Base-by-base conservation (phyloP, 352 stramenopile genomes). In the Pseudoperonospora humuli region DNA sequence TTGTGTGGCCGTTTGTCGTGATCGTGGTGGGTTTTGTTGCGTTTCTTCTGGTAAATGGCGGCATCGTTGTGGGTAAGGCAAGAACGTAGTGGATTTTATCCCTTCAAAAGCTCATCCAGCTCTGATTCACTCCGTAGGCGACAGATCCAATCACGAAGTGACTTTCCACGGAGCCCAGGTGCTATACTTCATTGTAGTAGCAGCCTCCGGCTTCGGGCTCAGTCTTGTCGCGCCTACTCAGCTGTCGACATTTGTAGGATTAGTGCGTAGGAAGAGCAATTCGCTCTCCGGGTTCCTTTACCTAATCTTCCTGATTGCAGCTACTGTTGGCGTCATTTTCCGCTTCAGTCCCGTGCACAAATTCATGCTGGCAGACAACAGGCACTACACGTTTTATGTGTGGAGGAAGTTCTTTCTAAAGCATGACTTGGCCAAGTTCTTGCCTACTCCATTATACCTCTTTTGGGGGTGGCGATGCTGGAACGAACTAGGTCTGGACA, bases 381-480 rank as follows among this genome's bases (percentile, higher is more conserved):
- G 87, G 6, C 86, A 96, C 56, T 96, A 94, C 54, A 93, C 80
- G 7, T 96, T 96, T 45, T 96, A 96, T 61, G 27, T 96, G 15
- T 96, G 87, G 87, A 60, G 75, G 11, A 88, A 86, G 49, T 82
- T 95, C 34, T 93, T 91, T 39, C 61, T 79, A 3, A 84, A 83
- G 32, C 78, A 92, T 33, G 36, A 49, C 0, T 28, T 85, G 10
- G 75, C 70, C 39, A 90, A 89, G 50, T 86, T 84, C 24, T 44
- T 85, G 13, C 76, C 71, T 9, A 44, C 41, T 0, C 53, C 70
- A 21, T 27, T 85, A 7, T 93, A 93, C 27, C 31, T 88, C 0
- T 81, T 75, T 40, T 65, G 65, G 4, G 68, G 68, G 1, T 91
- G 81, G 78, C 57, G 57, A 11, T 76, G 68, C 49, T 87, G 61